Evolutionary conservation across 2,329 filamentous ascomycete species (phyloP).

Genomic region (Metarhizium guizhouense): DNA sequence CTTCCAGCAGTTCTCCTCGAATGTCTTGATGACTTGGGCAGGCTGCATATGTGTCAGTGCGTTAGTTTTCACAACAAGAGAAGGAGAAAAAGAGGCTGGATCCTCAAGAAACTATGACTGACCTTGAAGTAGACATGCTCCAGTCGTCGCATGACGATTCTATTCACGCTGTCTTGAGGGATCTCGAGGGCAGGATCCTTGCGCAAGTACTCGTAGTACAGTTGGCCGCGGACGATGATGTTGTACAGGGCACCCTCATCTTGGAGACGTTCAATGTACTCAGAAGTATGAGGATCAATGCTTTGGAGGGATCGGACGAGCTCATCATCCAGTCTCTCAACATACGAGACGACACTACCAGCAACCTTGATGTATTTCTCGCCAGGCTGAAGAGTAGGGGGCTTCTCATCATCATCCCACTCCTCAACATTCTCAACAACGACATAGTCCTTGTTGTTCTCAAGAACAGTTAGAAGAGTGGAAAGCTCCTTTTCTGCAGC

Average conservation of each 20-base stretch:
- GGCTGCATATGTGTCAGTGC: slow-evolving; percentile 40
- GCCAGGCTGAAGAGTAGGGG: slow-evolving; percentile 60
- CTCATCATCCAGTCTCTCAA: slow-evolving; percentile 94
- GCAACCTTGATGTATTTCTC: slow-evolving; percentile 85
- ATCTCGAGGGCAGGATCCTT: slow-evolving; percentile 62
- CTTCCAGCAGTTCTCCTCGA: slow-evolving; percentile 94
- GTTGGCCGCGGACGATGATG: slow-evolving; percentile 76
- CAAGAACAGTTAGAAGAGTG: slow-evolving; percentile 67
- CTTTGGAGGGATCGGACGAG: slow-evolving; percentile 93
- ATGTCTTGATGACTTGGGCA: slow-evolving; percentile 80
- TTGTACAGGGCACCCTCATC: slow-evolving; percentile 90
- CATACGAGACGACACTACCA: slow-evolving; percentile 87
- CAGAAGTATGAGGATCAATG: slow-evolving; percentile 96
- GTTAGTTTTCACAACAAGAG: neutral
- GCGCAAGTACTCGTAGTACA: slow-evolving; percentile 79
- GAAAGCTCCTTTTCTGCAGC: slow-evolving; percentile 80
- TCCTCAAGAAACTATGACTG: neutral
- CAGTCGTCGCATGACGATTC: slow-evolving; percentile 83
- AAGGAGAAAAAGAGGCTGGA: neutral
- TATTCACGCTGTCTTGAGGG: slow-evolving; percentile 81
- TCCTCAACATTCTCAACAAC: slow-evolving; percentile 91
- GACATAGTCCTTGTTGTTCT: slow-evolving; percentile 69
- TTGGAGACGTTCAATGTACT: slow-evolving; percentile 91
- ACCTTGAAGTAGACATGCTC: slow-evolving; percentile 99
- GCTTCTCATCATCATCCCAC: slow-evolving; percentile 98